Evolutionary conservation across 73 alveolate species (phyloP), one percentile per base, ranked within the genome.

Genomic region (Durusdinium trenchii): DNA sequence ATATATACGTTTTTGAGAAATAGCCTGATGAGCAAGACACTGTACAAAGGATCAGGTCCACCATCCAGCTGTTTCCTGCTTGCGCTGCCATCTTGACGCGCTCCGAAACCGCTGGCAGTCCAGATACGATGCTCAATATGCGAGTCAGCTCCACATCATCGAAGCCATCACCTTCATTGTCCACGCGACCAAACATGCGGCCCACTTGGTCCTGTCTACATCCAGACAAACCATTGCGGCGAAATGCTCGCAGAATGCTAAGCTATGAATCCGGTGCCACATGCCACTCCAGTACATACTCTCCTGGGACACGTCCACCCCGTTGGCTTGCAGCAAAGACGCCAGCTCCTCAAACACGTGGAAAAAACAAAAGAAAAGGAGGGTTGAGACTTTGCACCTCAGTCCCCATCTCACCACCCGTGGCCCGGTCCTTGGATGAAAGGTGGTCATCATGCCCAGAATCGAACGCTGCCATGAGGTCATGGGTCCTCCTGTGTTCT

Each of bases 251-350:
- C 32, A 57, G 12, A 23, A 12, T 23, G 18, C n/a, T 60, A 23
- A 23, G 73, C 73, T 23, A 60, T 1, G n/a, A n/a, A n/a, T n/a
- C n/a, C n/a, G n/a, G n/a, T n/a, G n/a, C n/a, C n/a, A n/a, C 73
- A 60, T 60, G 73, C 18, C 18, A 60, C 30, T 60, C 4, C 30
- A 60, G n/a, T 60, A 60, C 73, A 12, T 36, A 10, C 46, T 26
- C 85, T 67, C 98, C 98, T 91, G 98, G 98, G 60, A 54, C 57
- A 91, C 90, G 42, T 91, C 98, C 57, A 91, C 98, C 2, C 98
- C 98, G 35, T 91, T 91, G 4, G 73, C 98, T 36, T 91, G 98
- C 45, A 91, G 89, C 32, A 91, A 89, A 10, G 89, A 48, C 32
- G 98, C 87, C 54, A 91, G 98, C 81, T 91, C 98, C 98, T 91